A percentile compares a stretch with the other conserved stretches of the same genome.
These are phyloP conservation scores for Thoreauomyces humboldtii DNA, from an alignment of 192 early-diverging fungal species.

Conservation along the genomic window DNA sequence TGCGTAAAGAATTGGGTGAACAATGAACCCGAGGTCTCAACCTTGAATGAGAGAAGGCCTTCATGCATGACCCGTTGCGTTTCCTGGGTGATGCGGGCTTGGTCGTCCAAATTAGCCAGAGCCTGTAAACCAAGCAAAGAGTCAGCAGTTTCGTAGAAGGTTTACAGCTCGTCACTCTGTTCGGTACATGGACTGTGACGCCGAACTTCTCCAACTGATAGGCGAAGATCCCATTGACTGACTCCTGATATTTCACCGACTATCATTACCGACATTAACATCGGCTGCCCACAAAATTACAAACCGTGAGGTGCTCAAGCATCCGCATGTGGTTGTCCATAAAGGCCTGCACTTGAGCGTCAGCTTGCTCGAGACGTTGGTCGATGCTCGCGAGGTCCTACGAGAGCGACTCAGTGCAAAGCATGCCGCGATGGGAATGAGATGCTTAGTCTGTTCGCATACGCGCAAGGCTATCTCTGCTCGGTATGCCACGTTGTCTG, in stretches of 20 bases:
- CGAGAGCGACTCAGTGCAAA: too few relatives aligned
- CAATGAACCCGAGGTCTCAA: neutral
- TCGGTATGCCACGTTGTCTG: neutral
- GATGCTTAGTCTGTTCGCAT: neutral
- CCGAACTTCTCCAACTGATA: neutral
- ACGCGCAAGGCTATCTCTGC: neutral
- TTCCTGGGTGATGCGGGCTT: neutral
- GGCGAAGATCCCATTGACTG: neutral
- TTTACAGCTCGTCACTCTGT: neutral
- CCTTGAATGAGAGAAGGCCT: constrained; percentile 2
- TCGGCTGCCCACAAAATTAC: neutral
- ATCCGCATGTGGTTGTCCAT: neutral
- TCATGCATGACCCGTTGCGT: neutral
- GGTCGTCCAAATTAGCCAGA: neutral
- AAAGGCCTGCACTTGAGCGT: neutral
- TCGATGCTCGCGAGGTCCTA: neutral
- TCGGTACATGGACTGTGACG: neutral
- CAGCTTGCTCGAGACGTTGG: neutral
- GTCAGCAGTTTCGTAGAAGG: neutral
- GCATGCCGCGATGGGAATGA: neutral
- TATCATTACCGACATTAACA: neutral
- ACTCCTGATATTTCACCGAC: neutral
- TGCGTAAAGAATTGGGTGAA: neutral
- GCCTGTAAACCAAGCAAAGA: neutral
- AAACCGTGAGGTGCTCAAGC: neutral